Evolutionary conservation across 202 grass and related monocot genomes (phyloP).

Genomic region (Zoysia matrella): DNA sequence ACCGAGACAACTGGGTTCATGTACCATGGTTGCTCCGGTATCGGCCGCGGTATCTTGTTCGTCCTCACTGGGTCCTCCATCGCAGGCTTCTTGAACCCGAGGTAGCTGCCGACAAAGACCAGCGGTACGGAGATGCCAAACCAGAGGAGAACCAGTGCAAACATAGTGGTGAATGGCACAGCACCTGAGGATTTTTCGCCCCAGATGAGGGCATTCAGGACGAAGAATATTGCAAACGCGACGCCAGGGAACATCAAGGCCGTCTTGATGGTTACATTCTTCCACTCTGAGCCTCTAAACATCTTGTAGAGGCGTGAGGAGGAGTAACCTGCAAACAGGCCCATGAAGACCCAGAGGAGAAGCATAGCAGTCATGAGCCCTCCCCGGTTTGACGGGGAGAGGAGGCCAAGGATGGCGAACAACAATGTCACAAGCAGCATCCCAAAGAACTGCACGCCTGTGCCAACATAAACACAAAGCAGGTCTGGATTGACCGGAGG

Average conservation of each 20-base stretch:
- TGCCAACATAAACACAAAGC: slow-evolving; percentile 79
- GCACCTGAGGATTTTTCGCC: slow-evolving; percentile 82
- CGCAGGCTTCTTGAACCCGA: slow-evolving; percentile 72
- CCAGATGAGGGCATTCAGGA: slow-evolving; percentile 87
- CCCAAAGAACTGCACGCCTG: slow-evolving; percentile 82
- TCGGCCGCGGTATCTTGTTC: slow-evolving; percentile 82
- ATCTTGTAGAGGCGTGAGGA: slow-evolving; percentile 74
- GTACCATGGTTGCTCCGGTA: slow-evolving; percentile 91
- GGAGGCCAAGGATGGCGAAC: slow-evolving; percentile 81
- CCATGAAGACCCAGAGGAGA: slow-evolving; percentile 90
- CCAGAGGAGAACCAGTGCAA: slow-evolving; percentile 81
- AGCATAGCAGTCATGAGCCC: slow-evolving; percentile 90
- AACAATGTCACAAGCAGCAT: slow-evolving; percentile 87
- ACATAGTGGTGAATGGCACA: slow-evolving; percentile 96
- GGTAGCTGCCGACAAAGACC: slow-evolving; percentile 78
- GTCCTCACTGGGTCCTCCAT: slow-evolving; percentile 80
- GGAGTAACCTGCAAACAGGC: slow-evolving; percentile 76
- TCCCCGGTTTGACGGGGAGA: slow-evolving; percentile 76
- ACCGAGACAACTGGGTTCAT: slow-evolving; percentile 77
- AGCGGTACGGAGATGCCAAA: slow-evolving; percentile 86
- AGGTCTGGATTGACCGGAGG: slow-evolving; percentile 59
- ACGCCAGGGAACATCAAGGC: slow-evolving; percentile 70
- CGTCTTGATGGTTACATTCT: slow-evolving; percentile 70
- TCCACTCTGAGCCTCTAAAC: slow-evolving; percentile 85
- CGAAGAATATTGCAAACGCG: slow-evolving; percentile 72